Base-by-base conservation (phyloP, 2,329 filamentous ascomycete species). In the Talaromyces sp. region DNA sequence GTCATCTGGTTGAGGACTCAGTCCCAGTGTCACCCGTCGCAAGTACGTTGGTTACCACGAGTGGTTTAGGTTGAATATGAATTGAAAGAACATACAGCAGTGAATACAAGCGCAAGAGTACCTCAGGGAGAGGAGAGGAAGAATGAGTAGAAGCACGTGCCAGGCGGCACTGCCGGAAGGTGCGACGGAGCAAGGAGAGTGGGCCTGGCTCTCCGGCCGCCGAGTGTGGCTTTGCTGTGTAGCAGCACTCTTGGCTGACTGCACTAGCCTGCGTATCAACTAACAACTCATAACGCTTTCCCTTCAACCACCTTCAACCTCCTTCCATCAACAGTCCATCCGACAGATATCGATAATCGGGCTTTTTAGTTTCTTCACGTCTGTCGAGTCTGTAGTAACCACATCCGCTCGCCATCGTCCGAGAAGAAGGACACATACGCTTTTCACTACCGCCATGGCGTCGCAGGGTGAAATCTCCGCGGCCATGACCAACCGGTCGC, bases 401-500 rank as follows among this genome's bases (percentile, higher is more conserved):
- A 60, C 12, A 21, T n/a, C 14, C 21, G 25, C 23, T 55, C 21
- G 25, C 25, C 21, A 23, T 60, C 31, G 35, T 39, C 58, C 35
- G 31, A 33, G 12, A 33, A 52, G 44, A 40, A 14, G 6, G 3
- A 44, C 25, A n/a, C 37, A 18, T 37, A n/a, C 14, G 23, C 21
- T 50, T 54, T 21, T 28, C 25, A 42, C 44, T 21, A 64, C 39
- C 61, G 63, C 62, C 65, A 77, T 77, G 75, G 71, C 75, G 61
- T 67, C 69, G 61, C 68, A 72, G 55, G 71, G 66, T 66, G 71
- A 74, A 56, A 72, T 77, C 66, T 66, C 70, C 65, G 77, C 80
- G 64, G 85, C 85, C 52, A 84, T 86, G 84, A 86, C 88, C 78
- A 95, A 93, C 81, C 86, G 92, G 79, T 93, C 91, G 73, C 86